Evolutionary conservation across 2,329 filamentous ascomycete genomes (phyloP).

Genomic region (Talaromyces funiculosus): DNA sequence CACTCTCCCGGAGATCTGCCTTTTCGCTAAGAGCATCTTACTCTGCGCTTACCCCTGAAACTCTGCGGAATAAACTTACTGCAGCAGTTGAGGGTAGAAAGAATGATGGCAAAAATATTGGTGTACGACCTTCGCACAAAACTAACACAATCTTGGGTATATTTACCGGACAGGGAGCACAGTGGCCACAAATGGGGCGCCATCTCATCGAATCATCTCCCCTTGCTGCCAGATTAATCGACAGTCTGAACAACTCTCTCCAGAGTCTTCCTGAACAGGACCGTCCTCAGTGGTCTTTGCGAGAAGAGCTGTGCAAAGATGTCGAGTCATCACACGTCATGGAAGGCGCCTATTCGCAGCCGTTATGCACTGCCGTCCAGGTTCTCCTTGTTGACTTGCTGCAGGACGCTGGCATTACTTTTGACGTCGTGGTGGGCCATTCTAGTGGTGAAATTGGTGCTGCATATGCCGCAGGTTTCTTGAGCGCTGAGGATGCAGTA

Average conservation of each 20-base stretch:
- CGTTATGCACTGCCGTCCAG: constrained; percentile 20
- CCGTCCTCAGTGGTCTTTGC: constrained; percentile 1
- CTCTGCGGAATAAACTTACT: not conserved
- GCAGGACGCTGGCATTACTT: constrained; percentile 24
- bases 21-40: not conserved
- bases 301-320: not conserved
- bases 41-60: not conserved
- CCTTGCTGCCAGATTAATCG: not conserved
- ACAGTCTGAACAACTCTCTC: not conserved
- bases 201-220: not conserved
- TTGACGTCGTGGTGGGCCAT: constrained; percentile 39
- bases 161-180: constrained; percentile 31
- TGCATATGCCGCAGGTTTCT: constrained; percentile 40
- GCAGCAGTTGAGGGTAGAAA: not conserved
- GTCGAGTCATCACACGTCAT: not conserved
- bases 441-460: constrained; percentile 45
- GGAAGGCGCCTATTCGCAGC: constrained; percentile 16
- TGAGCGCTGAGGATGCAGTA: constrained; percentile 34
- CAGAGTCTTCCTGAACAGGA: constrained; percentile 14
- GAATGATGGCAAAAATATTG: not conserved
- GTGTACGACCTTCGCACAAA: not conserved
- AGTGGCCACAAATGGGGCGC: constrained; percentile 26
- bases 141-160: constrained; percentile 12
- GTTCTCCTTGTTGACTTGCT: constrained; percentile 18
- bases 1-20: constrained; percentile 2